Evolutionary conservation across 2,329 filamentous ascomycete species (phyloP), one percentile per base, ranked within the genome.

Genomic region (Gliomastix tumulicola): DNA sequence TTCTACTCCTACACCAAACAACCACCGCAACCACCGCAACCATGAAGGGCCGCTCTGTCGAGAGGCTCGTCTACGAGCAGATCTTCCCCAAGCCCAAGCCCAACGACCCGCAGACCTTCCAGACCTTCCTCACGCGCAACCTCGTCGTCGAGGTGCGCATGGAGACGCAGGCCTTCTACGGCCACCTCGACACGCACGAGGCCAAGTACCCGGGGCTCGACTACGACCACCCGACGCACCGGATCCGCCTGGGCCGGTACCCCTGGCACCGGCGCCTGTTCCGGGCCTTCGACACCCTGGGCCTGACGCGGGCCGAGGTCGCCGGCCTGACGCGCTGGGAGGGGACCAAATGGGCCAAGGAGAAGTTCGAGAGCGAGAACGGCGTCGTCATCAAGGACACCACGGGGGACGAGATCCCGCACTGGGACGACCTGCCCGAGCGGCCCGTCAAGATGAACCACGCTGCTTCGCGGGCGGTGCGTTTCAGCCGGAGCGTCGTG

Each of bases 121-220:
- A 78, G 38, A 72, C 71, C 30, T 73, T 88, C 30, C 71, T 89
- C 32, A 76, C 81, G 48, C 76, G 81, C 41, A 74, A 78, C 56
- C 74, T 89, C 34, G 82, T 89, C 34, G 75, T 76, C 45, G 84
- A 89, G 65, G 84, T 89, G 40, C 82, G 84, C 40, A 79, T 84
- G 53, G 84, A 89, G 58, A 86, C 85, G 2, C 76, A 82, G 46
- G 75, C 79, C 35, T 89, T 86, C 63, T 89, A 87, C 59, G 84
- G 84, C 47, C 81, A 85, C 51, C 74, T 89, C 45, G 80, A 86
- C 53, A 87, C 82, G 19, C 76, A 82, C 47, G 84, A 90, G 65
- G 84, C 84, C 46, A 85, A 86, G 49, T 89, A 89, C 47, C 84
- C 84, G 0, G 84, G 84, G 21, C 74, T 90, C 38, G 84, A 90